Evolutionary conservation across 768 basidiomycete species (phyloP), one percentile per base, ranked within the genome.

Genomic region (Tylopilus cervinicoccineus): DNA sequence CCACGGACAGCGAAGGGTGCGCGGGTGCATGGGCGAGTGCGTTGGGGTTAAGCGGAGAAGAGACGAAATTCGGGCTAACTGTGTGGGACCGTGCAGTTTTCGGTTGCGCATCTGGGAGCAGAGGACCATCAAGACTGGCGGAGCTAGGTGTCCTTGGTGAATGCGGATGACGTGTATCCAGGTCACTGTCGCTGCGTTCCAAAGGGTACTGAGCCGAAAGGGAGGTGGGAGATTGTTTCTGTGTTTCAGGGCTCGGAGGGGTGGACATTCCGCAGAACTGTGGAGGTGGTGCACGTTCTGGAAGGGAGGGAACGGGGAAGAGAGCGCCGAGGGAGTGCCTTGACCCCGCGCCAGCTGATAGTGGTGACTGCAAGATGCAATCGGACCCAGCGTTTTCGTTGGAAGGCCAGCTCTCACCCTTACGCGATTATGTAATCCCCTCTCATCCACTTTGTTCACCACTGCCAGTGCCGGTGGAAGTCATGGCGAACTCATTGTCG

Each of bases 41-140:
- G 51, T 71, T 70, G 17, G 79, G 77, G 46, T 80, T 80, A 39
- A 80, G 68, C 1, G 80, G 79, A 6, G 79, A 80, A 23, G 79
- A 75, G 34, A 75, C 67, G 56, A 78, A 78, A 44, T 53, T 65
- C 11, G 42, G 45, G 43, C 32, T 51, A 38, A 33, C 54, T n/a
- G 45, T 55, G 39, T 23, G 68, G 43, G 70, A 63, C 36, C 58
- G 65, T 37, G 64, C 58, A 16, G 57, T 43, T 42, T 49, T 46
- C 20, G 49, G 19, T 16, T 54, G 48, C 4, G 6, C 38, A 11
- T 62, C 58, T 6, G 38, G 38, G 16, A 70, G 63, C 16, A 72
- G 64, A 1, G 72, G 68, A 19, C 53, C 51, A 19, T 70, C 69
- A 17, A 58, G 19, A 49, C 59, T 60, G 38, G 66, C 48, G 1